Percentiles rank a stretch among this genome's conserved stretches.
These are phyloP conservation scores for Starmera dryadoides DNA, from an alignment of 805 yeast species.

Conservation along the genomic window DNA sequence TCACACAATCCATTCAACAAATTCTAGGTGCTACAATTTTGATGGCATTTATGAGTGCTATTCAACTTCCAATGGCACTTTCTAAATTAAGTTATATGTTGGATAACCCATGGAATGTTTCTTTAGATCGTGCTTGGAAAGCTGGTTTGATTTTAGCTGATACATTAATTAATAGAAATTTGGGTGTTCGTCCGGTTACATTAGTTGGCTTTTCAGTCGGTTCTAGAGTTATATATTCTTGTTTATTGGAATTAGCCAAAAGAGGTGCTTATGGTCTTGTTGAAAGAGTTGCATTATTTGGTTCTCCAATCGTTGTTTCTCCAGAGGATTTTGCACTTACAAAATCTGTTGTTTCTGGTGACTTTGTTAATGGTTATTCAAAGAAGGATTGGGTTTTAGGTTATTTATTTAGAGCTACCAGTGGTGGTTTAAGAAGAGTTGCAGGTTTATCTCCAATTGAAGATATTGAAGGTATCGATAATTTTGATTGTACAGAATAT, in stretches of 20 bases:
- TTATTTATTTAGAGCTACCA: slow-evolving; percentile 88
- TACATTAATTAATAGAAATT: slow-evolving; percentile 74
- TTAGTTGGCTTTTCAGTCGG: slow-evolving; percentile 92
- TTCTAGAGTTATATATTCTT: slow-evolving; percentile 85
- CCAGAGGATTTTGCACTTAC: slow-evolving; percentile 72
- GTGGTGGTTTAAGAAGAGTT: slow-evolving; percentile 89
- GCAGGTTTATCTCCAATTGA: slow-evolving; percentile 82
- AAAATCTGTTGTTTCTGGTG: slow-evolving; percentile 82
- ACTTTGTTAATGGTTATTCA: slow-evolving; percentile 85
- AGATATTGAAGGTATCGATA: slow-evolving; percentile 60
- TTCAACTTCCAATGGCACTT: slow-evolving; percentile 87
- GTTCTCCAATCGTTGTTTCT: slow-evolving; percentile 79
- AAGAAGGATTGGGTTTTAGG: slow-evolving; percentile 95
- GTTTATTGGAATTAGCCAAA: slow-evolving; percentile 78
- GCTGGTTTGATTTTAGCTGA: slow-evolving; percentile 92
- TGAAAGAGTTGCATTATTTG: slow-evolving; percentile 83
- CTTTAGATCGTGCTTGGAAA: slow-evolving; percentile 94
- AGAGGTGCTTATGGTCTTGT: slow-evolving; percentile 82
- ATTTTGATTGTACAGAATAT: slow-evolving; percentile 75
- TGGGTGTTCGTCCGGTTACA: slow-evolving; percentile 90
- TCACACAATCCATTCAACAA: slow-evolving; percentile 91
- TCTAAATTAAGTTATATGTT: slow-evolving; percentile 82
- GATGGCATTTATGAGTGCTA: slow-evolving; percentile 85
- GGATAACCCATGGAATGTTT: slow-evolving; percentile 98
- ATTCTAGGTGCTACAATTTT: slow-evolving; percentile 86